Base-by-base conservation (phyloP, 495 filamentous ascomycete genomes). In the Chaetomium cochliodes region DNA sequence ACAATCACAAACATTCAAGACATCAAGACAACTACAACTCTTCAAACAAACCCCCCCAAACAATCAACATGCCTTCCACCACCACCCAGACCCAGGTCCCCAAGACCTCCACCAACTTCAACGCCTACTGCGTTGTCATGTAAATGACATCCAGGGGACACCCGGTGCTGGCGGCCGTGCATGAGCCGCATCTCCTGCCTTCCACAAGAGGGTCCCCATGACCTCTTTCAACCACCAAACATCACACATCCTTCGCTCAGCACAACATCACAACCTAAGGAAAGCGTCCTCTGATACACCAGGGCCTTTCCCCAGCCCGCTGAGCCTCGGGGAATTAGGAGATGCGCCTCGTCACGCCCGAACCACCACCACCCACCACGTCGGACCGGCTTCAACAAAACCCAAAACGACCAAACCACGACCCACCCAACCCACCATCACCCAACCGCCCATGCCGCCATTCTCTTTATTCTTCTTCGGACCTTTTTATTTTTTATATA, bases 81-180 rank as follows among this genome's bases (percentile, higher is more conserved):
- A 44, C 68, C 55, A 60, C 73, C 63, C 62, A 69, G 60, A 64
- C 61, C 65, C 67, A 70, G 65, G 65, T 66, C 53, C 74, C 72
- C 63, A 63, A 74, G 72, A 70, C 71, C 64, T 64, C 69, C 69
- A 69, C 62, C 62, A 68, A 69, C 71, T 66, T 71, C 68, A 65
- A 64, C 68, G 65, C 61, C 69, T 74, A 73, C 72, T 76, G 74
- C 70, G 73, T 75, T 66, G 71, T 76, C 68, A 75, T 76, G 74
- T 76, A 76, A 74, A 72, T 73, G 67, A 64, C 67, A 42, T 46
- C 70, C 64, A 60, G 69, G 37, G 41, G 6, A 18, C 0, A 4
- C 62, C 46, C 20, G 46, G 46, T 49, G 46, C 13, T 13, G 26
- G 22, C 22, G 42, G 46, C 23, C 46, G 55, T 22, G 44, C 11